Conservation (phyloP, 129 eudicot genomes). For the Apium graveolens region DNA sequence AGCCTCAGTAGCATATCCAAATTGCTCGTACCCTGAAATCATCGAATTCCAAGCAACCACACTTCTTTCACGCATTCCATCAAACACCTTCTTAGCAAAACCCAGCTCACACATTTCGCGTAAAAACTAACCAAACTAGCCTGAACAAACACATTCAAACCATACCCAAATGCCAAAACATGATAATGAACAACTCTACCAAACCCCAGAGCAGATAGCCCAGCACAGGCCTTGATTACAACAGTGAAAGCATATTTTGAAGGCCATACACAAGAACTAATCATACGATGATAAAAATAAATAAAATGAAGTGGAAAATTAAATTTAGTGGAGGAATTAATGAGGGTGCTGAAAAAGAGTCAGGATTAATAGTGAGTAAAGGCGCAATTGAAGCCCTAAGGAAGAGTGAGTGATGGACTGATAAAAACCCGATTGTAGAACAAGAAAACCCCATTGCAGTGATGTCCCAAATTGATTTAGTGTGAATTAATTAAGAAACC, state of each 20-base stretch:
- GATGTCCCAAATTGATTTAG: too few species aligned
- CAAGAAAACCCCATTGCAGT: too few species aligned
- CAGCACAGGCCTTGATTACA: constrained; percentile 45
- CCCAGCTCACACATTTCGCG: constrained; percentile 30
- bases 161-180: constrained; percentile 38
- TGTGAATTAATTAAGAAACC: too few species aligned
- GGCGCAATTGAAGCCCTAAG: too few species aligned
- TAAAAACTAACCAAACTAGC: constrained; percentile 51
- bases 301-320: constrained; percentile 28
- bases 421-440: too few species aligned
- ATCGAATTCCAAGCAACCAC: constrained; percentile 56
- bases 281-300: constrained; percentile 38
- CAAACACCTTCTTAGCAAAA: constrained; percentile 39
- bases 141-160: constrained; percentile 37
- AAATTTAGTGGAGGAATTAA: constrained; percentile 41
- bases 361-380: too few species aligned
- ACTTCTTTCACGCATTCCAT: constrained; percentile 38
- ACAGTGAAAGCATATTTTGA: constrained; percentile 43
- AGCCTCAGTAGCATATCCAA: constrained; percentile 38
- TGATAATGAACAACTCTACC: constrained; percentile 44
- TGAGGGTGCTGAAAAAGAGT: constrained; percentile 49
- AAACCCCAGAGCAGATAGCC: constrained; percentile 10
- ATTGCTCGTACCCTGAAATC: constrained; percentile 61
- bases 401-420: too few species aligned
- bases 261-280: constrained; percentile 12